Conservation (phyloP, 1,139 yeast species). For the Hansenula anomala region DNA sequence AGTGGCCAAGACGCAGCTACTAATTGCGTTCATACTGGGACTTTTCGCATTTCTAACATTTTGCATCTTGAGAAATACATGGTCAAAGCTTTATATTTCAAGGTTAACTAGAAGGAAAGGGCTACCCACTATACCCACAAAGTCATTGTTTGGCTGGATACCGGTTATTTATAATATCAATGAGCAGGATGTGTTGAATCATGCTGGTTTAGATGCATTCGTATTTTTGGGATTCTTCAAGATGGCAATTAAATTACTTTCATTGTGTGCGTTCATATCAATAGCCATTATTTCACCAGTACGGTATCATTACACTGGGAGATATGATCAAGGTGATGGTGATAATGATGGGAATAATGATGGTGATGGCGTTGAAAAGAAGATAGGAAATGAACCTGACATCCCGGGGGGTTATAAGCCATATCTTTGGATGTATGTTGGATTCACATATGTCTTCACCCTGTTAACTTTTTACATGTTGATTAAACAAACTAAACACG, state of each 20-base stretch:
- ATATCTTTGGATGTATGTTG: constrained; percentile 64
- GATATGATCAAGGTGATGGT: constrained; percentile 47
- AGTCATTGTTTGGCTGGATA: constrained; percentile 69
- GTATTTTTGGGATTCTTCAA: constrained; percentile 75
- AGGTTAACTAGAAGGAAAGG: constrained; percentile 32
- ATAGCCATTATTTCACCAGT: constrained; percentile 68
- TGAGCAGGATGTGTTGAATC: constrained; percentile 43
- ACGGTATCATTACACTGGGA: constrained; percentile 65
- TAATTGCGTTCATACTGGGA: constrained; percentile 62
- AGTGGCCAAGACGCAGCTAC: constrained; percentile 45
- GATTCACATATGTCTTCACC: constrained; percentile 75
- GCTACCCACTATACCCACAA: constrained; percentile 40
- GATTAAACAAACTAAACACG: constrained; percentile 56
- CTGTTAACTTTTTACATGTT: constrained; percentile 49
- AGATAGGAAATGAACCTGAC: constrained; percentile 8
- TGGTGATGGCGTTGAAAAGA: constrained; percentile 16
- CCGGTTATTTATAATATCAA: background rate
- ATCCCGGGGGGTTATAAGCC: constrained; percentile 12
- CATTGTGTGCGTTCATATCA: constrained; percentile 57
- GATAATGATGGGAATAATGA: constrained; percentile 4
- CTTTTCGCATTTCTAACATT: constrained; percentile 58
- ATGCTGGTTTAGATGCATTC: constrained; percentile 64
- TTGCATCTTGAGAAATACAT: constrained; percentile 55
- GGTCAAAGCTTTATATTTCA: constrained; percentile 71
- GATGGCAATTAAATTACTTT: constrained; percentile 63